Conservation (phyloP, 2,329 filamentous ascomycete species). For the Xylariomycetidae sp. region DNA sequence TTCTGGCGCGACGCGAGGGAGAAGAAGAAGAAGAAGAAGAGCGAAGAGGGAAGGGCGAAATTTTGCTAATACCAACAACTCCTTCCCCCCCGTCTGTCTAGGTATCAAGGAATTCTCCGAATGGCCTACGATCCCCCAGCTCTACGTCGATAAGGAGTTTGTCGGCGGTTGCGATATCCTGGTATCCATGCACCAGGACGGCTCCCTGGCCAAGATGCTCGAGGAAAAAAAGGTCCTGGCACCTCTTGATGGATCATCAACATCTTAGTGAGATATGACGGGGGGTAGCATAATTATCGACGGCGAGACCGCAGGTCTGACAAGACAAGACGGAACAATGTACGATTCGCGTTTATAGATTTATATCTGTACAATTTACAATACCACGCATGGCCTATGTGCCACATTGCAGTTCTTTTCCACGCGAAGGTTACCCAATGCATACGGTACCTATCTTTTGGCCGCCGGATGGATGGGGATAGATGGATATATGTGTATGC, state of each 20-base stretch:
- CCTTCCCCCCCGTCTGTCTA: constrained; percentile 28
- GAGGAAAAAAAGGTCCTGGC: constrained; percentile 88
- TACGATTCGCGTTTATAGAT: too few species aligned
- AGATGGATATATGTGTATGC: too few species aligned
- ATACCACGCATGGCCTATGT: too few species aligned
- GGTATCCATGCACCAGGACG: constrained; percentile 95
- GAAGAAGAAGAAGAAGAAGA: constrained; percentile 1
- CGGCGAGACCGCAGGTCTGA: too few species aligned
- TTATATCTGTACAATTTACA: too few species aligned
- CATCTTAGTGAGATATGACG: constrained; percentile 17
- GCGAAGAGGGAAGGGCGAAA: background rate
- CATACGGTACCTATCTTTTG: too few species aligned
- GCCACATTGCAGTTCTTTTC: too few species aligned
- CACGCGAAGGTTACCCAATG: too few species aligned
- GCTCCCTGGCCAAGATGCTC: constrained; percentile 84
- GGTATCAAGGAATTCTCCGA: constrained; percentile 99
- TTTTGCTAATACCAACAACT: constrained; percentile 3
- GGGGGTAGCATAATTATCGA: too few species aligned
- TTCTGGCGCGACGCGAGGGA: constrained; percentile 1
- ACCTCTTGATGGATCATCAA: constrained; percentile 43
- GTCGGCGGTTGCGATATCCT: constrained; percentile 97
- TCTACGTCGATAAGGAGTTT: constrained; percentile 95
- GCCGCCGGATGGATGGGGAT: too few species aligned
- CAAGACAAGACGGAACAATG: too few species aligned
- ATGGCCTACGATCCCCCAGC: constrained; percentile 97